phyloP scores from a whole-genome alignment of 2,329 filamentous ascomycete species.

The Ophiostoma novo-ulmi region DNA sequence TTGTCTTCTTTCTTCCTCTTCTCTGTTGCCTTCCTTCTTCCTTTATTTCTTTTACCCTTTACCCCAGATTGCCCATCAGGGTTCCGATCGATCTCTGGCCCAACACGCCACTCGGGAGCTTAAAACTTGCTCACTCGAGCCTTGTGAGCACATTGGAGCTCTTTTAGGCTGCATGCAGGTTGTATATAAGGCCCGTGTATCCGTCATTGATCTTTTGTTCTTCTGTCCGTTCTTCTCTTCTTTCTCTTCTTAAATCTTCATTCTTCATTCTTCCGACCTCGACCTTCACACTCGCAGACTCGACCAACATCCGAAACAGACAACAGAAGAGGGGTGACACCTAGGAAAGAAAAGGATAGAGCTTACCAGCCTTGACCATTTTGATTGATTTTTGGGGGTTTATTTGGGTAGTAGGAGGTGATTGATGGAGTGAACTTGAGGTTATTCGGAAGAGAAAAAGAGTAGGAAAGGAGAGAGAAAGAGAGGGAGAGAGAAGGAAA shows the following conservation, averaged over 20 bases:
- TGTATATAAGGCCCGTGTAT: slow-evolving; percentile 16
- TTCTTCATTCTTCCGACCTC: neutral
- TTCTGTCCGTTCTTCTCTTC: neutral
- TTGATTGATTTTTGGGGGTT: slow-evolving; percentile 49
- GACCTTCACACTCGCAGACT: neutral
- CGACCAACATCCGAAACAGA: slow-evolving; percentile 1
- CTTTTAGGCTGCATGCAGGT: neutral
- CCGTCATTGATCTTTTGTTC: neutral
- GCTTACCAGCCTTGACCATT: slow-evolving; percentile 97
- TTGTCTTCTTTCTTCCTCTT: neutral
- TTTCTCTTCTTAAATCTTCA: neutral
- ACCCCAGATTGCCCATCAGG: neutral
- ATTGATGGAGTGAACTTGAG: slow-evolving; percentile 5
- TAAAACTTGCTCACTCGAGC: slow-evolving; percentile 25
- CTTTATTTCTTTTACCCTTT: neutral
- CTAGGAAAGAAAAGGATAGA: neutral
- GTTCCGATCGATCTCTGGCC: slow-evolving; percentile 20
- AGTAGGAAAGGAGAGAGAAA: slow-evolving; percentile 7
- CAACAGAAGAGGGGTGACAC: neutral
- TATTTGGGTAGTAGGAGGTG: slow-evolving; percentile 27
- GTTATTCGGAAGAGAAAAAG: slow-evolving; percentile 4
- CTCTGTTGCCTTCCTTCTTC: neutral
- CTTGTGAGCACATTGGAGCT: slow-evolving; percentile 15
- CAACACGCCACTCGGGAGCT: slow-evolving; percentile 17
- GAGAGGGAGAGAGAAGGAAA: slow-evolving; percentile 12